Evolutionary conservation across 2,329 filamentous ascomycete species (phyloP).

Genomic region (Fusarium nanum): DNA sequence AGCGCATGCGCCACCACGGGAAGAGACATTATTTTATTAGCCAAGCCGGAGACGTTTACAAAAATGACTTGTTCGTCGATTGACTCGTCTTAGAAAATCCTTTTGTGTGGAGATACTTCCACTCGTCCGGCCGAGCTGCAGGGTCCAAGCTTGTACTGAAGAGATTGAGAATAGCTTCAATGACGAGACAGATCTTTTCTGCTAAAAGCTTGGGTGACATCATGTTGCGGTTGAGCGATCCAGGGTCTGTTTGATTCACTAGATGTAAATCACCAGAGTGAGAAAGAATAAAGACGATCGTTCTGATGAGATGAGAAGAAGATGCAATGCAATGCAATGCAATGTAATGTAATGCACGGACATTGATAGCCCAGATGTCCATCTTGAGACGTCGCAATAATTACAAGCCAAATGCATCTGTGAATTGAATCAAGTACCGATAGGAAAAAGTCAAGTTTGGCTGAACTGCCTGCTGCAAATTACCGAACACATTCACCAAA

Average conservation of each 20-base stretch:
- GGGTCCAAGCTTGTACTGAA: not conserved
- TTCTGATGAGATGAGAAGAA: not conserved
- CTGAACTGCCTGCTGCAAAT: not conserved
- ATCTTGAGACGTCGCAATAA: not conserved
- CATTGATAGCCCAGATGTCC: not conserved
- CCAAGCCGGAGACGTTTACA: slow-evolving; percentile 15
- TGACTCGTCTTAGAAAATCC: not conserved
- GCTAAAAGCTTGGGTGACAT: slow-evolving; percentile 34
- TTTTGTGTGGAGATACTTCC: not conserved
- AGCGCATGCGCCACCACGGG: slow-evolving; percentile 23
- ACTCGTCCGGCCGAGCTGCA: slow-evolving; percentile 5
- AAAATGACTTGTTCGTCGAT: slow-evolving; percentile 7
- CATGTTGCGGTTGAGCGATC: slow-evolving; percentile 28
- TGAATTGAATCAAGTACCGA: not conserved
- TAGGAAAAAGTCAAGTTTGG: not conserved
- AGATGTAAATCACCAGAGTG: not conserved
- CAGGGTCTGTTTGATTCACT: slow-evolving; percentile 7
- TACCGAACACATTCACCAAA: not conserved
- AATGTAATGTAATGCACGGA: not conserved
- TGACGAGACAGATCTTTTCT: not conserved
- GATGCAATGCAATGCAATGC: not conserved
- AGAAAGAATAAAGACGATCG: slow-evolving; percentile 17
- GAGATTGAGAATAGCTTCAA: slow-evolving; percentile 26
- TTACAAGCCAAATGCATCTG: not conserved
- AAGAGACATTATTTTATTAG: not conserved